Evolutionary conservation across 331 rosid species (phyloP).

Genomic region (Dryas integrifolia): DNA sequence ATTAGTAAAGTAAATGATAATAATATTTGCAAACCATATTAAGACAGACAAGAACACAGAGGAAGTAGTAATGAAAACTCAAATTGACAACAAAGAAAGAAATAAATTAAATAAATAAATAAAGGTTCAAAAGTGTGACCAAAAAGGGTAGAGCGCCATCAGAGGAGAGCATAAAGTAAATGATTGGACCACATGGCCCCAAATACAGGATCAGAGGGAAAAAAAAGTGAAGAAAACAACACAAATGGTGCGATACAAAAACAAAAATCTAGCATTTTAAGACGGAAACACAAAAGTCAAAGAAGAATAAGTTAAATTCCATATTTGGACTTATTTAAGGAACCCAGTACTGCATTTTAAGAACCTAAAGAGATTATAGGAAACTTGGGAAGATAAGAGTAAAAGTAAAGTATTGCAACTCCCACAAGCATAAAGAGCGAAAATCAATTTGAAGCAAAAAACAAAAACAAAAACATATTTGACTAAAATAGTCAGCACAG

Average conservation of each 20-base stretch:
- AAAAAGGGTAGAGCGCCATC: slow-evolving; percentile 4
- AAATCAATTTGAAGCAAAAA: not conserved
- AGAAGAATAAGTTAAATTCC: not conserved
- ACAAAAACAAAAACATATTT: not conserved
- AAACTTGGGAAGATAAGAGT: not conserved
- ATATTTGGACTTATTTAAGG: not conserved
- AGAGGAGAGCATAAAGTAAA: not conserved
- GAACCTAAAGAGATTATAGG: not conserved
- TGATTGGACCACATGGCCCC: slow-evolving; percentile 12
- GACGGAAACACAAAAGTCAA: not conserved
- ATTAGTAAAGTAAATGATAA: not conserved
- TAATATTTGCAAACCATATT: not conserved
- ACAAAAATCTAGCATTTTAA: not conserved
- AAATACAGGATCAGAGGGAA: slow-evolving; percentile 13
- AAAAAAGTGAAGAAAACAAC: not conserved
- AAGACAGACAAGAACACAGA: too few species aligned
- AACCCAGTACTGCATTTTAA: not conserved
- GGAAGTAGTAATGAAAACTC: not conserved
- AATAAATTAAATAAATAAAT: not conserved
- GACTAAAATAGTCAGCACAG: not conserved
- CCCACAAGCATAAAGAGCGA: not conserved
- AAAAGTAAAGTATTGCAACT: not conserved
- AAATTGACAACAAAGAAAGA: not conserved
- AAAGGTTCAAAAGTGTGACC: not conserved
- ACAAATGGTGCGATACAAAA: not conserved